phyloP scores from a whole-genome alignment of 495 filamentous ascomycete species.

The Neurospora hispaniola region DNA sequence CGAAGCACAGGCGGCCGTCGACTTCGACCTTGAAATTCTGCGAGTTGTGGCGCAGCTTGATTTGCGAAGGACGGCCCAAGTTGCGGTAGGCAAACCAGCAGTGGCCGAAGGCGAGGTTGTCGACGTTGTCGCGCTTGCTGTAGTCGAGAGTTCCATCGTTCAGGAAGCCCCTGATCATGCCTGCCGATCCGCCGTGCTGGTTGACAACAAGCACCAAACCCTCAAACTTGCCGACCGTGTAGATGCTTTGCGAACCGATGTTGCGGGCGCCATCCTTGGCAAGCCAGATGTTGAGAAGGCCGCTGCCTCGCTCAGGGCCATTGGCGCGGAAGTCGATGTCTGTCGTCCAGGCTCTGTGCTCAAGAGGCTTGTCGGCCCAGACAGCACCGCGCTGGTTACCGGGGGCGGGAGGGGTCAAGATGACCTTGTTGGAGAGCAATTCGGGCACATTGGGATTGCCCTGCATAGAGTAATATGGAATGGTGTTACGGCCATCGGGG shows the following conservation, averaged over 20 bases:
- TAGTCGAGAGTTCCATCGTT: constrained; percentile 85
- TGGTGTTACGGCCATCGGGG: constrained; percentile 22
- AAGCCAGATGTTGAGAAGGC: constrained; percentile 93
- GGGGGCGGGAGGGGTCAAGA: constrained; percentile 80
- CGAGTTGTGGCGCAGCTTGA: constrained; percentile 60
- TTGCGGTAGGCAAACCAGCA: constrained; percentile 90
- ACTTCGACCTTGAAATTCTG: constrained; percentile 64
- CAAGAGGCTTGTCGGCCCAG: constrained; percentile 60
- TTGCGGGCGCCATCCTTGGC: constrained; percentile 55
- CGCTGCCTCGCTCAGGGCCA: constrained; percentile 74
- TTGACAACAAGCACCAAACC: constrained; percentile 81
- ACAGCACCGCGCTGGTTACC: constrained; percentile 76
- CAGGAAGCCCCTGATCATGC: constrained; percentile 80
- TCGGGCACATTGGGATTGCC: constrained; percentile 63
- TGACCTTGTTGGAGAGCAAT: constrained; percentile 79
- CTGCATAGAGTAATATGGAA: constrained; percentile 51
- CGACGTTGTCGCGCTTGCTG: constrained; percentile 65
- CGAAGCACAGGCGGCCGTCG: constrained; percentile 76
- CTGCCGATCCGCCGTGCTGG: constrained; percentile 70
- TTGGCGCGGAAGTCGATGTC: constrained; percentile 81
- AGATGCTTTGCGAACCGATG: constrained; percentile 64
- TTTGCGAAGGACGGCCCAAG: constrained; percentile 65
- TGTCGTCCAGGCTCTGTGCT: constrained; percentile 59
- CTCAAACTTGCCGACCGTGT: constrained; percentile 73
- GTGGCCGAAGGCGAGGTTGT: constrained; percentile 84